Evolutionary conservation across 2,329 filamentous ascomycete species (phyloP), one percentile per base, ranked within the genome.

Genomic region (Hymenoscyphus albidus): DNA sequence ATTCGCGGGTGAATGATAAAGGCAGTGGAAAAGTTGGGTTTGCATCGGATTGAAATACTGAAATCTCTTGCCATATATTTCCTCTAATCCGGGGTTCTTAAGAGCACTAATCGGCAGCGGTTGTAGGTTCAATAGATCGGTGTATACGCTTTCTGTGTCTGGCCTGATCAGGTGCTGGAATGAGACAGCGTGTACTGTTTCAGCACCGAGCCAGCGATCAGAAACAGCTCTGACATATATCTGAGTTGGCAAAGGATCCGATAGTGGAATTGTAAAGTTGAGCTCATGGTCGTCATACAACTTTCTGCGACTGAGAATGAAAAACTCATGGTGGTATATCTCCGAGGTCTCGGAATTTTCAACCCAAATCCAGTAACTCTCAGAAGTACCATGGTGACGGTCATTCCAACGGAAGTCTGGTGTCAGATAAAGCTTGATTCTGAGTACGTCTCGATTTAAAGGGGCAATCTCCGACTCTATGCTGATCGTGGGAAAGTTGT

Each of bases 41-140:
- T 99, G 95, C 96, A 99, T 98, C 0, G 95, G 95, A 74, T 99
- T 99, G 83, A 99, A 99, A 78, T 89, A 99, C 69, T 95, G 89
- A 77, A 99, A 99, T 39, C 93, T 86, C 75, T 94, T 82, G 0
- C 84, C 88, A 73, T 99, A 99, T 1, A 99, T 85, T 66, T 95
- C 92, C 75, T 99, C 94, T 0, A 99, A 78, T 0, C 88, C 82
- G 0, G 92, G 88, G 68, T 98, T 97, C 74, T 97, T 93, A 54
- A 99, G 81, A 0, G 94, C 94, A 22, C 88, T 85, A 66, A 99
- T 87, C 0, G 94, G 90, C 3, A 99, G 80, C 1, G 95, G 95
- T 74, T 98, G 95, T 31, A 99, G 80, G 72, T 97, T 91, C 18
- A 98, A 83, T 16, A 99, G 82, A 71, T 99, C 94, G 0, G 95